phyloP scores from a whole-genome alignment of 1,139 yeast species.

The Geotrichum carabidarum region DNA sequence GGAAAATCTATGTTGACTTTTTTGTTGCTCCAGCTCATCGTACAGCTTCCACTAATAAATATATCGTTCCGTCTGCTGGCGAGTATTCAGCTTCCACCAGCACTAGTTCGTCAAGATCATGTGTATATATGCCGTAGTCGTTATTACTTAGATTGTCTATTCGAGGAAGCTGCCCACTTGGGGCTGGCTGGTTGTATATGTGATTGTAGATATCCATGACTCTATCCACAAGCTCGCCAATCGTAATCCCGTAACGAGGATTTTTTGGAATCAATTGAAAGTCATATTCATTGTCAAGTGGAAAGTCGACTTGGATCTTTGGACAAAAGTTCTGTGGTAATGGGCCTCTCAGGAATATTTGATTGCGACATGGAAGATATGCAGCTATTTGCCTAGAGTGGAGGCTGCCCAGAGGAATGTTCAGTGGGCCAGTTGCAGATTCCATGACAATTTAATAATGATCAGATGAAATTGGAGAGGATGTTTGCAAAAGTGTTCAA shows the following conservation, averaged over 20 bases:
- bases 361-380: not conserved
- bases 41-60: slow-evolving; percentile 1
- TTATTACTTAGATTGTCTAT: not conserved
- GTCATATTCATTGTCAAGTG: slow-evolving; percentile 6
- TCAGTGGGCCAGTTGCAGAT: slow-evolving; percentile 1
- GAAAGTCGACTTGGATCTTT: slow-evolving; percentile 6
- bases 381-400: not conserved
- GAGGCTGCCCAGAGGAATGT: slow-evolving; percentile 4
- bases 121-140: slow-evolving; percentile 7
- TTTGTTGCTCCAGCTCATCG: too few species aligned
- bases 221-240: slow-evolving; percentile 5
- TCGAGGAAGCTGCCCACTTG: not conserved
- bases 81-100: slow-evolving; percentile 9
- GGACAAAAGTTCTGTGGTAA: not conserved
- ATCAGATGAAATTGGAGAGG: too few species aligned
- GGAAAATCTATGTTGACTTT: not conserved
- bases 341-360: not conserved
- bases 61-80: slow-evolving; percentile 1
- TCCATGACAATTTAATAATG: not conserved
- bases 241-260: not conserved
- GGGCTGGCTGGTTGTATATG: slow-evolving; percentile 1
- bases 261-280: not conserved
- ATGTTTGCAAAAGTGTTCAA: too few species aligned
- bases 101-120: slow-evolving; percentile 4
- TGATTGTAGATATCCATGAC: slow-evolving; percentile 4